Base-by-base conservation (phyloP, 2,329 filamentous ascomycete genomes). In the Nothophoma quercina region DNA sequence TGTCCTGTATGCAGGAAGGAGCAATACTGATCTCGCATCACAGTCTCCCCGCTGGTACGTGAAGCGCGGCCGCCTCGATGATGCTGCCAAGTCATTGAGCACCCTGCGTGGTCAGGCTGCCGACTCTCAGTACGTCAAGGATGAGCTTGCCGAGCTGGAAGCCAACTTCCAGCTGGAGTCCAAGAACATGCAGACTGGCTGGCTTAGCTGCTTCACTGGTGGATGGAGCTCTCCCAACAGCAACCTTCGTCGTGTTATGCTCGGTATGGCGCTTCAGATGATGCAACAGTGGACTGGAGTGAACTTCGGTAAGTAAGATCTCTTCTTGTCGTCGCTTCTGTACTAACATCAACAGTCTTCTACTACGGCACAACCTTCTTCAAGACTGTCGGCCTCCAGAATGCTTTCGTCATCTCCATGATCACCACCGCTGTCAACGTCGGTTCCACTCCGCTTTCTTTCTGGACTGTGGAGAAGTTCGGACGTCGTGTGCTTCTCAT, bases 351-450 rank as follows among this genome's bases (percentile, higher is more conserved):
- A 15, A 5, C 7, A 64, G 61, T 68, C 43, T 66, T 73, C 56
- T 77, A 78, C 67, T 80, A 76, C 79, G 91, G 89, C 28, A 92
- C 90, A 26, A 85, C 89, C 54, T 96, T 96, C 85, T 89, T 96
- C 79, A 77, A 89, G 77, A 86, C 87, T 19, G 87, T 89, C 23
- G 88, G 88, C 62, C 91, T 96, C 67, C 63, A 72, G 56, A 88
- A 96, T 81, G 81, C 85, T 34, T 96, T 96, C 84, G 75, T 96
- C 65, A 92, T 95, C 72, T 89, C 87, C 52, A 82, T 96, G 70
- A 84, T 96, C 78, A 93, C 91, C 75, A 95, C 89, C 58, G 83
- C 95, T 46, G 90, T 96, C 80, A 96, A 96, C 78, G 90, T 95
- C 58, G 83, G 78, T 77, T 93, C 90, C 30, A 96, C 92, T 1